These are phyloP conservation scores for Euphorbia corollata DNA, from an alignment of 441 rosid species.

Conservation along the genomic window DNA sequence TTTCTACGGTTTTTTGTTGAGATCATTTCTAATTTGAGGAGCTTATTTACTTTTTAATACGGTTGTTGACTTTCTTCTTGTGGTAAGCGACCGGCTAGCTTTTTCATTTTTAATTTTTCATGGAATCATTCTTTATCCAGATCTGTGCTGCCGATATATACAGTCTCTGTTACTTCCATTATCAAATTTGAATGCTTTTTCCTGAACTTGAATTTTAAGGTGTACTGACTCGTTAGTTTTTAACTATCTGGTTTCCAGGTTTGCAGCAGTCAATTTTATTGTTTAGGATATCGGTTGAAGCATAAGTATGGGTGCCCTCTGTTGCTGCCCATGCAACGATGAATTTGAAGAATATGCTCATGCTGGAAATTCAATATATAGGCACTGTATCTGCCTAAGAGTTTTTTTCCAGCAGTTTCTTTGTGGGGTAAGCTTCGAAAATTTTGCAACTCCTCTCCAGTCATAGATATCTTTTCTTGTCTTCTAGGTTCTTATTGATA, in stretches of 20 bases:
- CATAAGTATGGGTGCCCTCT: conserved; percentile 41
- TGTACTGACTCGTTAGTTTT: background rate
- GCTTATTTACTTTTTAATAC: background rate
- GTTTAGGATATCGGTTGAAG: conserved; percentile 12
- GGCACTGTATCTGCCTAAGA: conserved; percentile 46
- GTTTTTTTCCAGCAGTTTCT: conserved; percentile 44
- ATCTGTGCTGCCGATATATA: background rate
- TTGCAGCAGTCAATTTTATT: conserved; percentile 10
- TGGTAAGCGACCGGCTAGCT: background rate
- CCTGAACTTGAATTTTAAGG: background rate
- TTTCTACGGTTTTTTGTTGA: background rate
- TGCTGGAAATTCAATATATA: conserved; percentile 38
- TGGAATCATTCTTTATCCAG: background rate
- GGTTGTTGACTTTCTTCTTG: background rate
- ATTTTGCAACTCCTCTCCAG: background rate
- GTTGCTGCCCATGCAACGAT: conserved; percentile 48
- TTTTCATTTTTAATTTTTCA: background rate
- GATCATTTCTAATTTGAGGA: too few relatives aligned
- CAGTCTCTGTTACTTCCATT: background rate
- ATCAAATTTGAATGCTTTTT: background rate
- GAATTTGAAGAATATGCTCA: conserved; percentile 42
- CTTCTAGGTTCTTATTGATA: background rate
- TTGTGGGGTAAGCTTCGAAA: conserved; percentile 38
- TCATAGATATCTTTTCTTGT: background rate
- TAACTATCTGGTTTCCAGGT: conserved; percentile 8